These are phyloP conservation scores for Tephrocybe sp. DNA, from an alignment of 768 basidiomycete genomes.

Conservation along the genomic window DNA sequence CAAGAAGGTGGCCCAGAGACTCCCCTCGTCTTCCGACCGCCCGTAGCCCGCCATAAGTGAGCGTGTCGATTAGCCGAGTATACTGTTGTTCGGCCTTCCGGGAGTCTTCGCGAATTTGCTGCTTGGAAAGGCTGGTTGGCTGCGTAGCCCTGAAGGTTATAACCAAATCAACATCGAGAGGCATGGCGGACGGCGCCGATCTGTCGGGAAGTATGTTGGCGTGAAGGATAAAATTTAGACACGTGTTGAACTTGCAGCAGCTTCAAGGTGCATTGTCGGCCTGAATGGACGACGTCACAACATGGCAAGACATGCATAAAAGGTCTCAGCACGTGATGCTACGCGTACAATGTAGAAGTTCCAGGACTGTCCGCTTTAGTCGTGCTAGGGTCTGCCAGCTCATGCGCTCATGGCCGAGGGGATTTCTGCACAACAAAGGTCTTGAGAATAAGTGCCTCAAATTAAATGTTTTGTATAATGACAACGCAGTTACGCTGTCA, in stretches of 20 bases:
- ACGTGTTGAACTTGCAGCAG: neutral
- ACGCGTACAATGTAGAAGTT: neutral
- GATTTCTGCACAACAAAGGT: too few relatives aligned
- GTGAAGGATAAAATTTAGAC: neutral
- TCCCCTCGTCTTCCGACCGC: conserved; percentile 80
- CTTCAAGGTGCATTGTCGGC: neutral
- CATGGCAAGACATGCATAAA: neutral
- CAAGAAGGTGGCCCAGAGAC: conserved; percentile 67
- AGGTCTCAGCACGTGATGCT: conserved; percentile 6
- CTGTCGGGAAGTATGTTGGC: neutral
- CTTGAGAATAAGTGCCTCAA: too few relatives aligned
- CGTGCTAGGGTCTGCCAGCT: too few relatives aligned
- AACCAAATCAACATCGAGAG: conserved; percentile 69
- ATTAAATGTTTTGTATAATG: too few relatives aligned
- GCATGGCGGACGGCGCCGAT: conserved; percentile 4
- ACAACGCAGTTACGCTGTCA: too few relatives aligned
- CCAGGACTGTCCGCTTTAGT: too few relatives aligned
- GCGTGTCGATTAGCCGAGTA: conserved; percentile 54
- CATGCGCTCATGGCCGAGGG: too few relatives aligned
- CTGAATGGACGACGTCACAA: neutral
- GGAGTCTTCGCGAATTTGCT: conserved; percentile 60
- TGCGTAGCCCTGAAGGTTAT: conserved; percentile 64
- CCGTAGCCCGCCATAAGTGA: conserved; percentile 62
- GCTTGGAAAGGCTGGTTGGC: conserved; percentile 53
- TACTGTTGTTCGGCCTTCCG: conserved; percentile 72